Percentiles rank a stretch among this genome's conserved stretches.
These are phyloP conservation scores for Suhomyces vadensis DNA, from an alignment of 805 yeast species.

Conservation along the genomic window DNA sequence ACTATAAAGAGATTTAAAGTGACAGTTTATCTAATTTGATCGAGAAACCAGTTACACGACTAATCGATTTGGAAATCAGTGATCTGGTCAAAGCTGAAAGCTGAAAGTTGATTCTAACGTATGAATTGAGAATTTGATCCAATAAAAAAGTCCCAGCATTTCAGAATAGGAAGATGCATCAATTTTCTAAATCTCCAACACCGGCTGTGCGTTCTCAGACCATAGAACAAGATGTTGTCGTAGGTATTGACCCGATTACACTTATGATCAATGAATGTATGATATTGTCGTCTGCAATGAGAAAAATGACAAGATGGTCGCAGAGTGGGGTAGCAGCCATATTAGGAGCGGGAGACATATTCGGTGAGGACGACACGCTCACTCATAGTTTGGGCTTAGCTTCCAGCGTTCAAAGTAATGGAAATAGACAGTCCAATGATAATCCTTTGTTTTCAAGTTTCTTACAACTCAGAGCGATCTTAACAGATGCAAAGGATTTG, in stretches of 20 bases:
- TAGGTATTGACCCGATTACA: conserved; percentile 72
- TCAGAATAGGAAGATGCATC: background rate
- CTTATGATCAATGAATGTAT: conserved; percentile 88
- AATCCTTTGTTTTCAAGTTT: conserved; percentile 77
- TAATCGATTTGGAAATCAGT: background rate
- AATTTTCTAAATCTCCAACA: conserved; percentile 6
- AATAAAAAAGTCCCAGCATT: too few species aligned
- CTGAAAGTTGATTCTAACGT: background rate
- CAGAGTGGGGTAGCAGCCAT: conserved; percentile 84
- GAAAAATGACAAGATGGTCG: conserved; percentile 66
- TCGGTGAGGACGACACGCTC: conserved; percentile 41
- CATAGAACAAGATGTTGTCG: conserved; percentile 5
- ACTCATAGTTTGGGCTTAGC: conserved; percentile 24
- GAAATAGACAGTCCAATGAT: conserved; percentile 24
- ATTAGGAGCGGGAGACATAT: conserved; percentile 62
- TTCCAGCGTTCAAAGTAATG: conserved; percentile 20
- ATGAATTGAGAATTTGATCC: too few species aligned
- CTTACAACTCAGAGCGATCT: conserved; percentile 70
- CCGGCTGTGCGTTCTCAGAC: background rate
- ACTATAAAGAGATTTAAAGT: background rate
- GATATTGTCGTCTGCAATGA: conserved; percentile 82
- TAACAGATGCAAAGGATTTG: conserved; percentile 54
- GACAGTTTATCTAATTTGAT: background rate
- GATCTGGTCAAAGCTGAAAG: background rate
- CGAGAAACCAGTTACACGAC: background rate